Conservation (phyloP, 2,329 filamentous ascomycete species). For the Parascedosporium putredinis region DNA sequence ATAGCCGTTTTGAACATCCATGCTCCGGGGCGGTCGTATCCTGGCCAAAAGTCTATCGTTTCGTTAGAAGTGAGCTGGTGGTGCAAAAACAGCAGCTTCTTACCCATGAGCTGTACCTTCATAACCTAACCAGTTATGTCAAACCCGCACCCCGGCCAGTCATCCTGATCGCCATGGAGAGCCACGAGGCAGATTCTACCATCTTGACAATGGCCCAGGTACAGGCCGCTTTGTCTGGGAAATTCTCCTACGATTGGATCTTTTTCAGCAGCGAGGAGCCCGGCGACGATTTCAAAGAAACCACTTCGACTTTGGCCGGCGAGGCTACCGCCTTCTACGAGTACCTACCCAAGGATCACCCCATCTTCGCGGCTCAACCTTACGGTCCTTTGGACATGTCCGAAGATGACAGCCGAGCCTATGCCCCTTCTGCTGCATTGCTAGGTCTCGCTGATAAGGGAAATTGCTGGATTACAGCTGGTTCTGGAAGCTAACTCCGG, state of each 20-base stretch:
- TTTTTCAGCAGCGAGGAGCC: constrained; percentile 80
- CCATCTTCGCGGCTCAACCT: constrained; percentile 55
- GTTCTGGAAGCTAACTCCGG: constrained; percentile 52
- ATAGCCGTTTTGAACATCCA: too few species aligned
- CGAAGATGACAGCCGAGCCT: constrained; percentile 51
- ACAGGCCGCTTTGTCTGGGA: constrained; percentile 21
- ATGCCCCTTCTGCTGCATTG: constrained; percentile 74
- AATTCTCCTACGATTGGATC: constrained; percentile 79
- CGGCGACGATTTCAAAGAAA: constrained; percentile 62
- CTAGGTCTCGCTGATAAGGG: constrained; percentile 74
- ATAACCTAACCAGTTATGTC: not conserved
- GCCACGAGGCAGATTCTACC: constrained; percentile 58
- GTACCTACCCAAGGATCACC: constrained; percentile 64
- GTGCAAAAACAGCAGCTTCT: too few species aligned
- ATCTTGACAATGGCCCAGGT: constrained; percentile 56
- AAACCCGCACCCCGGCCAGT: constrained; percentile 11
- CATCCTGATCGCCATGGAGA: constrained; percentile 60
- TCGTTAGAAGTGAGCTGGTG: too few species aligned
- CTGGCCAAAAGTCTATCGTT: too few species aligned
- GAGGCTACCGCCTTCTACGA: constrained; percentile 61
- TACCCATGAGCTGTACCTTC: not conserved
- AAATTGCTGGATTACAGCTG: constrained; percentile 55
- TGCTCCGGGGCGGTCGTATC: too few species aligned
- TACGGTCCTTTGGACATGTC: not conserved
- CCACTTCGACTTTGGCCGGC: constrained; percentile 57